These are phyloP conservation scores for Harrya chromipes DNA, from an alignment of 768 basidiomycete genomes.

Conservation along the genomic window DNA sequence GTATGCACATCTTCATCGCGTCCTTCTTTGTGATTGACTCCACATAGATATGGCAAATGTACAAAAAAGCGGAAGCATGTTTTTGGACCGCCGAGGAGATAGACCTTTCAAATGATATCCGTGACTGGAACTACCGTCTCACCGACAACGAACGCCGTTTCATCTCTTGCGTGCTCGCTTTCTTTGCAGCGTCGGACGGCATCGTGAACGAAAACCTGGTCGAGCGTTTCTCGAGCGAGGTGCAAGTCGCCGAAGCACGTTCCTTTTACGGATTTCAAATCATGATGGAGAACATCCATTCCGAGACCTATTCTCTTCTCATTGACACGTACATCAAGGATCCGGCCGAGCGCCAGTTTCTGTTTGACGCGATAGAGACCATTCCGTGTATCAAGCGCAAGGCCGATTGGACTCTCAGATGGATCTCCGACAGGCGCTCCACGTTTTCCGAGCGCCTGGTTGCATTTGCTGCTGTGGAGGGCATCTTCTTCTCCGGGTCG, in stretches of 20 bases:
- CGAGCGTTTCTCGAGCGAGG: constrained; percentile 88
- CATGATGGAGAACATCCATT: constrained; percentile 98
- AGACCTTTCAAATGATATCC: constrained; percentile 79
- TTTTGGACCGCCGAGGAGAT: constrained; percentile 95
- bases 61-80: constrained; percentile 90
- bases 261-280: constrained; percentile 98
- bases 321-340: constrained; percentile 94
- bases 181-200: constrained; percentile 93
- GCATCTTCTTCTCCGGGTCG: constrained; percentile 92
- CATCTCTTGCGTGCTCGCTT: constrained; percentile 87
- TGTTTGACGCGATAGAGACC: constrained; percentile 90
- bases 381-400: constrained; percentile 89
- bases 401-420: constrained; percentile 89
- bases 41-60: constrained; percentile 85
- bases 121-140: constrained; percentile 80
- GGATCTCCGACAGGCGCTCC: constrained; percentile 79
- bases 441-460: constrained; percentile 89
- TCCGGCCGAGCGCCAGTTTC: constrained; percentile 60
- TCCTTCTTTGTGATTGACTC: background rate
- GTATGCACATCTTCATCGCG: constrained; percentile 40
- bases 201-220: constrained; percentile 95
- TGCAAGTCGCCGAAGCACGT: constrained; percentile 86
- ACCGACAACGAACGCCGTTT: constrained; percentile 82
- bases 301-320: constrained; percentile 92
- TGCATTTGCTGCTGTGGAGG: constrained; percentile 94